A percentile compares a stretch with the other conserved stretches of the same genome.
These are phyloP conservation scores for Vararia minispora DNA, from an alignment of 768 basidiomycete genomes.

Conservation along the genomic window DNA sequence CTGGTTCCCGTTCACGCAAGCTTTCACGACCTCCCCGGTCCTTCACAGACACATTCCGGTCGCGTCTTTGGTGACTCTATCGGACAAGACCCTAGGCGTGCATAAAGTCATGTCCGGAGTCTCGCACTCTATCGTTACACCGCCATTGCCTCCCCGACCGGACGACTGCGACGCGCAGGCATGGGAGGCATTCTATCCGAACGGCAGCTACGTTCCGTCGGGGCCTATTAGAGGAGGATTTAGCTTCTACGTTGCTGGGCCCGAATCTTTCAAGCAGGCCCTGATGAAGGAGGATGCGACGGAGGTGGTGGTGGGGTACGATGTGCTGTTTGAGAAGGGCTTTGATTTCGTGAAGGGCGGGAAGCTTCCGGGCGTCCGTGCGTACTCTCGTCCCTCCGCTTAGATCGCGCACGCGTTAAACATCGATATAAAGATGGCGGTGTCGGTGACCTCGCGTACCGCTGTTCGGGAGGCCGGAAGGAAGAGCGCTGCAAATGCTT, in stretches of 20 bases:
- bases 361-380: slow-evolving; percentile 64
- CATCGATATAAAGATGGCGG: slow-evolving; percentile 36
- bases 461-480: slow-evolving; percentile 60
- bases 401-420: background rate
- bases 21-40: no score
- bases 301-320: slow-evolving; percentile 54
- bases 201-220: slow-evolving; percentile 51
- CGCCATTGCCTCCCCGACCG: no score
- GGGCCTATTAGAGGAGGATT: slow-evolving; percentile 48
- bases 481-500: slow-evolving; percentile 57
- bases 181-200: slow-evolving; percentile 54
- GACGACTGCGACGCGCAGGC: slow-evolving; percentile 23
- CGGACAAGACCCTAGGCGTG: no score
- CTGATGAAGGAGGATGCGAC: slow-evolving; percentile 28
- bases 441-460: slow-evolving; percentile 42
- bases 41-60: no score
- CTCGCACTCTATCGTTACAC: no score
- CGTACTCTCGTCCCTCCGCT: slow-evolving; percentile 19
- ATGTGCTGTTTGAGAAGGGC: slow-evolving; percentile 48
- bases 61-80: no score
- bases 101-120: no score
- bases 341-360: slow-evolving; percentile 70
- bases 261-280: slow-evolving; percentile 26
- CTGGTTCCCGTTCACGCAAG: no score
- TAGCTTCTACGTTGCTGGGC: slow-evolving; percentile 57